These are phyloP conservation scores for Sugiyamaella lignohabitans DNA, from an alignment of 805 yeast genomes.

Conservation along the genomic window DNA sequence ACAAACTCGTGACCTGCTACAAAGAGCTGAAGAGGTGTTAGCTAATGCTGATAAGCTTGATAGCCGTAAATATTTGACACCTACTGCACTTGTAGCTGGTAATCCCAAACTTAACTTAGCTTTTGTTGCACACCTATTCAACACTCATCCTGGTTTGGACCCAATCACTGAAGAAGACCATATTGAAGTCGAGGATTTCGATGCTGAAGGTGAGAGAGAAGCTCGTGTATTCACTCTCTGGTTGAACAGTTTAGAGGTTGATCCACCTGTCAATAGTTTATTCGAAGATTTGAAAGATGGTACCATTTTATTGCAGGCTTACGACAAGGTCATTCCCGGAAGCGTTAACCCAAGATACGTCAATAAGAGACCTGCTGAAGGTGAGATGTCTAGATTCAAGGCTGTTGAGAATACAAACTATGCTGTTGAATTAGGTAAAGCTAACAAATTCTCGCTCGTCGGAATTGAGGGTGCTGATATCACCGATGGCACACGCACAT, in stretches of 20 bases:
- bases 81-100: slow-evolving; percentile 88
- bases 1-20: slow-evolving; percentile 63
- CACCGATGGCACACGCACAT: slow-evolving; percentile 82
- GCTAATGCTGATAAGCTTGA: slow-evolving; percentile 83
- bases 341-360: slow-evolving; percentile 71
- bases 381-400: slow-evolving; percentile 84
- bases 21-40: slow-evolving; percentile 83
- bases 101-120: slow-evolving; percentile 95
- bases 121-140: slow-evolving; percentile 94
- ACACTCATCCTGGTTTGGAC: slow-evolving; percentile 93
- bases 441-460: slow-evolving; percentile 84
- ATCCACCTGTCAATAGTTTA: slow-evolving; percentile 84
- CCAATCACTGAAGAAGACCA: slow-evolving; percentile 88
- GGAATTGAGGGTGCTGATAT: slow-evolving; percentile 98
- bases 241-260: slow-evolving; percentile 94
- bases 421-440: slow-evolving; percentile 94
- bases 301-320: slow-evolving; percentile 79
- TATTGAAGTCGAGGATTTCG: slow-evolving; percentile 94
- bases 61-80: slow-evolving; percentile 91
- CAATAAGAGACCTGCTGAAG: slow-evolving; percentile 75
- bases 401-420: slow-evolving; percentile 97
- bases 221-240: slow-evolving; percentile 97
- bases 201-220: slow-evolving; percentile 99
- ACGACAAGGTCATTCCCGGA: slow-evolving; percentile 93
- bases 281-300: slow-evolving; percentile 97